Evolutionary conservation across 352 stramenopile species (phyloP).

Genomic region (Ophiocytium majus): DNA sequence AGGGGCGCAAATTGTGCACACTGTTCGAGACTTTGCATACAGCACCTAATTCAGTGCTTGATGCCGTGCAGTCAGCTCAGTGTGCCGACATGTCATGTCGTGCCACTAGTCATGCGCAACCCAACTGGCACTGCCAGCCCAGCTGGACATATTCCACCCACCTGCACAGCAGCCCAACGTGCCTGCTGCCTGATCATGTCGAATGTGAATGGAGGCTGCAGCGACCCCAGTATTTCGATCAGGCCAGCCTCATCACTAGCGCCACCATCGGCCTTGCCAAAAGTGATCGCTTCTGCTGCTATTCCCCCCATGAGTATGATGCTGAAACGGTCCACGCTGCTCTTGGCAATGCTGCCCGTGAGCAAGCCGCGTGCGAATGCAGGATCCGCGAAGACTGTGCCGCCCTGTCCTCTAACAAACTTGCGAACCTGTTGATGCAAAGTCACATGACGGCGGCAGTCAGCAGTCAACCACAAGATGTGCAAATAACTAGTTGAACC

Average conservation of each 20-base stretch:
- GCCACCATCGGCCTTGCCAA: slow-evolving; percentile 63
- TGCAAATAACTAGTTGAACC: background rate
- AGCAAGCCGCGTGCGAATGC: slow-evolving; percentile 63
- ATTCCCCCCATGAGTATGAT: slow-evolving; percentile 79
- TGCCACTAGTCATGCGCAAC: background rate
- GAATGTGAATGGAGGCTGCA: slow-evolving; percentile 35
- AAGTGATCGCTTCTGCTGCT: slow-evolving; percentile 69
- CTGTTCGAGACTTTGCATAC: background rate
- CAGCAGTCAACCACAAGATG: background rate
- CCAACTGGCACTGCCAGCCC: background rate
- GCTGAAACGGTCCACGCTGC: slow-evolving; percentile 68
- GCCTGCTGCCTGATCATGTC: slow-evolving; percentile 46
- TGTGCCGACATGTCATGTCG: background rate
- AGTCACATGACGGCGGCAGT: background rate
- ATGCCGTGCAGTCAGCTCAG: background rate
- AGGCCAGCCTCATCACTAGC: slow-evolving; percentile 38
- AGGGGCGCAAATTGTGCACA: background rate
- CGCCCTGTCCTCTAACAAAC: slow-evolving; percentile 53
- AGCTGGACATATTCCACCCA: background rate
- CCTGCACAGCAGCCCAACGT: slow-evolving; percentile 30
- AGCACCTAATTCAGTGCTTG: background rate
- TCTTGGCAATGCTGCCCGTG: slow-evolving; percentile 60
- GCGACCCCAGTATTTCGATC: slow-evolving; percentile 39
- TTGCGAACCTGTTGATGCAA: background rate
- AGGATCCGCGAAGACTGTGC: slow-evolving; percentile 71